phyloP scores from a whole-genome alignment of 305 asterid genomes.

The Fraxinus greggii region DNA sequence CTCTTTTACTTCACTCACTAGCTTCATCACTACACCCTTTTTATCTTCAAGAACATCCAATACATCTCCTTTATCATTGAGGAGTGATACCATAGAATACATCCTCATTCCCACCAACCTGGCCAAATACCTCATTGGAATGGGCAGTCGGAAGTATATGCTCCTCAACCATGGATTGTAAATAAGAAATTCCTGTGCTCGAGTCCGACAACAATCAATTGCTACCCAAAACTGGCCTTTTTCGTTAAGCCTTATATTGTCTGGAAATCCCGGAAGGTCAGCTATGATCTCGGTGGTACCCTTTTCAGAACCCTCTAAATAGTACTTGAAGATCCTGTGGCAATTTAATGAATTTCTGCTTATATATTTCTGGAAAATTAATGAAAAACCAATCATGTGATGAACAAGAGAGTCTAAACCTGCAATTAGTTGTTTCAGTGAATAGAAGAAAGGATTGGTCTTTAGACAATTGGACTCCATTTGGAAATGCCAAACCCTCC shows the following conservation, averaged over 20 bases:
- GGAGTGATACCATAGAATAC: constrained; percentile 65
- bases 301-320: constrained; percentile 56
- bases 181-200: constrained; percentile 54
- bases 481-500: constrained; percentile 81
- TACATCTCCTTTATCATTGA: constrained; percentile 62
- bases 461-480: constrained; percentile 82
- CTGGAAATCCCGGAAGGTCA: constrained; percentile 87
- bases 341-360: constrained; percentile 15
- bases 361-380: not conserved
- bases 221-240: constrained; percentile 92
- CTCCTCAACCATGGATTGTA: constrained; percentile 73
- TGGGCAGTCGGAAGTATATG: constrained; percentile 68
- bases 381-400: not conserved
- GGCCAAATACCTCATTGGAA: constrained; percentile 67
- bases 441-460: constrained; percentile 76
- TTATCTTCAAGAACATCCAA: constrained; percentile 57
- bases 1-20: constrained; percentile 88
- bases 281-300: constrained; percentile 54
- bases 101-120: constrained; percentile 65
- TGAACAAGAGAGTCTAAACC: constrained; percentile 32
- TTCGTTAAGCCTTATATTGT: constrained; percentile 67
- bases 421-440: constrained; percentile 92
- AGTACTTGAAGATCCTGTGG: constrained; percentile 64
- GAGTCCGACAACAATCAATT: constrained; percentile 82
- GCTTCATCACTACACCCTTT: constrained; percentile 71